These are phyloP conservation scores for Globisporangium radiosum DNA, from an alignment of 352 stramenopile genomes.

Conservation along the genomic window DNA sequence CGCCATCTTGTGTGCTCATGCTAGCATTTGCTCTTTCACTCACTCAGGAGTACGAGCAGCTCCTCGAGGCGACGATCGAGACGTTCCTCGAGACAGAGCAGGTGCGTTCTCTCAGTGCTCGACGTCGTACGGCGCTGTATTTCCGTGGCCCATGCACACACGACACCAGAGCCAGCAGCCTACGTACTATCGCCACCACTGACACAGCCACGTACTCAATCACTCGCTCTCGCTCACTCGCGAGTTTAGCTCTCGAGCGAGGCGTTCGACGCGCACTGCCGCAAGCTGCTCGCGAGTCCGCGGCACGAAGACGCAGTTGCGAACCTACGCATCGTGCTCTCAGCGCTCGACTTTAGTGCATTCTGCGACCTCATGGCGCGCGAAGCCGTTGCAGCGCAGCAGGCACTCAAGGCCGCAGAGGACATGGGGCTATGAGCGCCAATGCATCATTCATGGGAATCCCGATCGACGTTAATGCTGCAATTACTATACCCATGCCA, in stretches of 20 bases:
- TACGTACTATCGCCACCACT: no score
- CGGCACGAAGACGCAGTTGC: conserved; percentile 25
- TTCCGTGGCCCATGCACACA: not conserved
- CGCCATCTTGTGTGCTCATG: not conserved
- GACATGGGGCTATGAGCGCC: conserved; percentile 45
- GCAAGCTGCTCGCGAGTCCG: conserved; percentile 19
- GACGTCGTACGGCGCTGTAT: no score
- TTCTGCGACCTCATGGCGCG: conserved; percentile 52
- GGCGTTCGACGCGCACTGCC: conserved; percentile 48
- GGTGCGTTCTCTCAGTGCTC: conserved; percentile 6
- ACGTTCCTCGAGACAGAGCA: conserved; percentile 38
- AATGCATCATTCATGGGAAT: conserved; percentile 8
- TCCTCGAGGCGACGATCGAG: conserved; percentile 38
- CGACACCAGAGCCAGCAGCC: no score
- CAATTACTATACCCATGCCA: conserved; percentile 35
- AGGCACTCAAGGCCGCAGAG: conserved; percentile 37
- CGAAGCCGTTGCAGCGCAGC: conserved; percentile 40
- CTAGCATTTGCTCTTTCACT: not conserved
- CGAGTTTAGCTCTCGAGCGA: conserved; percentile 26
- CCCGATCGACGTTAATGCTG: conserved; percentile 5
- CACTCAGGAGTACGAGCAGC: conserved; percentile 35
- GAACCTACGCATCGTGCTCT: conserved; percentile 43
- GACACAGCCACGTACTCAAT: no score
- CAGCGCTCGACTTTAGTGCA: conserved; percentile 41
- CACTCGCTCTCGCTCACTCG: no score